Conservation (phyloP, 352 stramenopile genomes). For the Globisporangium solare region DNA sequence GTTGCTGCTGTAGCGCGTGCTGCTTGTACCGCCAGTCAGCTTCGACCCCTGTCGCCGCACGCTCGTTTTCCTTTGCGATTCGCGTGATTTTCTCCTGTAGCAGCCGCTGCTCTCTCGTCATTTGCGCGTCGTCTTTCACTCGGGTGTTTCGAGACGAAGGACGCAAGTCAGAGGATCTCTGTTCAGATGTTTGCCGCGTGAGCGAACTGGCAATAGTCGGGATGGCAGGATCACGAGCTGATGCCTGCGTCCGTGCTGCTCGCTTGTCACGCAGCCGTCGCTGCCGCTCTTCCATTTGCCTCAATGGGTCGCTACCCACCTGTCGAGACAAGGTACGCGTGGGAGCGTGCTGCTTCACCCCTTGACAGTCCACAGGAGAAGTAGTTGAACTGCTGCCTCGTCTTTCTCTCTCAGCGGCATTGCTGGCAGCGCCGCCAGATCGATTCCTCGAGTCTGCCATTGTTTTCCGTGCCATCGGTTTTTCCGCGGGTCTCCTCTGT, state of each 20-base stretch:
- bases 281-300: slow-evolving; percentile 35
- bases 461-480: not conserved
- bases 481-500: not conserved
- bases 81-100: slow-evolving; percentile 33
- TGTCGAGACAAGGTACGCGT: not conserved
- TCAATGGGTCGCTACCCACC: slow-evolving; percentile 3
- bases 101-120: slow-evolving; percentile 17
- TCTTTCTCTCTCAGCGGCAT: too few relatives aligned
- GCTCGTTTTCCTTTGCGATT: slow-evolving; percentile 19
- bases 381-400: too few relatives aligned
- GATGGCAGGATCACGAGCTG: too few relatives aligned
- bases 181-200: slow-evolving; percentile 1
- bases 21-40: not conserved
- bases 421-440: too few relatives aligned
- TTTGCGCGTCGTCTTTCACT: slow-evolving; percentile 16
- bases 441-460: too few relatives aligned
- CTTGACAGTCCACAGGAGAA: too few relatives aligned
- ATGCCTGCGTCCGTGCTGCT: slow-evolving; percentile 7
- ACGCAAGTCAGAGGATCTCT: too few relatives aligned
- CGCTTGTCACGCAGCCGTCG: slow-evolving; percentile 21
- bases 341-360: not conserved
- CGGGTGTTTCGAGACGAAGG: too few relatives aligned
- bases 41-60: not conserved
- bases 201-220: not conserved
- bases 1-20: not conserved